These are phyloP conservation scores for Pilasporangium apinafurcum DNA, from an alignment of 352 stramenopile species.

Conservation along the genomic window DNA sequence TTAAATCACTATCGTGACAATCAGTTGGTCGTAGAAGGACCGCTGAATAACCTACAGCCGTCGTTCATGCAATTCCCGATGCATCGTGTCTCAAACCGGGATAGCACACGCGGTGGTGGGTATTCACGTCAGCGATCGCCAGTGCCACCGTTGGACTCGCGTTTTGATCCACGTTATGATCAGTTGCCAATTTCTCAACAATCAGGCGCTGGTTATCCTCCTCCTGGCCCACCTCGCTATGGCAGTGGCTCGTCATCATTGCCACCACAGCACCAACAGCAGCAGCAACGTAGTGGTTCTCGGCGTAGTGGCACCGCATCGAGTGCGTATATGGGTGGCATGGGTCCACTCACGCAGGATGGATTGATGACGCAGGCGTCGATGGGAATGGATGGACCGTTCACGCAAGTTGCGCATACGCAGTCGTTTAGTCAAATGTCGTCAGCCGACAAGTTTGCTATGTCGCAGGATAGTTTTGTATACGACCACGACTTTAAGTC, in stretches of 20 bases:
- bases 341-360: constrained; percentile 73
- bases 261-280: constrained; percentile 2
- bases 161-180: constrained; percentile 82
- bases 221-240: constrained; percentile 29
- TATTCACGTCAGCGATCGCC: constrained; percentile 42
- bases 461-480: constrained; percentile 79
- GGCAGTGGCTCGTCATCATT: constrained; percentile 3
- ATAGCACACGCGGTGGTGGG: constrained; percentile 18
- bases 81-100: constrained; percentile 33
- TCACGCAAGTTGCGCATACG: constrained; percentile 74
- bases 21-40: constrained; percentile 93
- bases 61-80: constrained; percentile 97
- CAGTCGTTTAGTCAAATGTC: constrained; percentile 85
- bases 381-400: constrained; percentile 57
- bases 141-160: constrained; percentile 71
- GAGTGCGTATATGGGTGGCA: constrained; percentile 12
- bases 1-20: constrained; percentile 98
- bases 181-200: no score
- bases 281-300: constrained; percentile 15
- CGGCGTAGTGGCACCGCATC: constrained; percentile 16
- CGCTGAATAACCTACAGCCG: constrained; percentile 94
- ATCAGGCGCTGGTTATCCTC: constrained; percentile 27
- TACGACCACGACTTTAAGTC: constrained; percentile 83
- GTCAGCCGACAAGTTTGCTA: constrained; percentile 65
- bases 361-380: constrained; percentile 61